phyloP scores from a whole-genome alignment of 2,329 filamentous ascomycete species.

The Clonostachys byssicola region DNA sequence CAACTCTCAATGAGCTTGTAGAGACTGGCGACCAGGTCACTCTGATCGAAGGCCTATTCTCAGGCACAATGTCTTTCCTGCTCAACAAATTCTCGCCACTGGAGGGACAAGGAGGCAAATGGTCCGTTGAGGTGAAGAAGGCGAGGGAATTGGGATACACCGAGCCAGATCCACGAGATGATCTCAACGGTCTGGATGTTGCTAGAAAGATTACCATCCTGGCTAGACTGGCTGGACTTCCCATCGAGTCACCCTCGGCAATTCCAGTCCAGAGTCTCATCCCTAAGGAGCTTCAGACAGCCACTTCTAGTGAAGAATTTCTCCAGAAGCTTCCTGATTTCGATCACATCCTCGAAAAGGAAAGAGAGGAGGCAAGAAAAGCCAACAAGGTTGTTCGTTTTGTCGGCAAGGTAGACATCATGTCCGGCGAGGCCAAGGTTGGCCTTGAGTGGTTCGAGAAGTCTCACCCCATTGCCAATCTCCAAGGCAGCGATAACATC shows the following conservation, averaged over 20 bases:
- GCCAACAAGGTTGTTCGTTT: slow-evolving; percentile 91
- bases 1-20: slow-evolving; percentile 89
- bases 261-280: slow-evolving; percentile 96
- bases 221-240: slow-evolving; percentile 77
- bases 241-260: slow-evolving; percentile 76
- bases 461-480: slow-evolving; percentile 84
- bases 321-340: slow-evolving; percentile 75
- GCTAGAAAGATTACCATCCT: slow-evolving; percentile 96
- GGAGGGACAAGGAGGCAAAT: slow-evolving; percentile 68
- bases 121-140: slow-evolving; percentile 87
- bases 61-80: slow-evolving; percentile 94
- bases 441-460: slow-evolving; percentile 86
- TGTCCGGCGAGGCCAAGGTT: slow-evolving; percentile 77
- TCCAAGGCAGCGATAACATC: slow-evolving; percentile 98
- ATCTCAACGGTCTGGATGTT: slow-evolving; percentile 84
- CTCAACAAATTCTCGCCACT: slow-evolving; percentile 96
- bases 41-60: slow-evolving; percentile 95
- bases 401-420: slow-evolving; percentile 87
- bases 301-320: slow-evolving; percentile 78
- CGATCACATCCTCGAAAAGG: slow-evolving; percentile 83
- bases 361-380: slow-evolving; percentile 76
- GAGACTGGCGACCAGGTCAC: slow-evolving; percentile 89
- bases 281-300: slow-evolving; percentile 77
- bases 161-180: slow-evolving; percentile 82
- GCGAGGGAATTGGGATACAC: slow-evolving; percentile 93